A percentile compares a stretch with the other conserved stretches of the same genome.
Conservation (phyloP, 495 filamentous ascomycete species). For the Podospora sp. region DNA sequence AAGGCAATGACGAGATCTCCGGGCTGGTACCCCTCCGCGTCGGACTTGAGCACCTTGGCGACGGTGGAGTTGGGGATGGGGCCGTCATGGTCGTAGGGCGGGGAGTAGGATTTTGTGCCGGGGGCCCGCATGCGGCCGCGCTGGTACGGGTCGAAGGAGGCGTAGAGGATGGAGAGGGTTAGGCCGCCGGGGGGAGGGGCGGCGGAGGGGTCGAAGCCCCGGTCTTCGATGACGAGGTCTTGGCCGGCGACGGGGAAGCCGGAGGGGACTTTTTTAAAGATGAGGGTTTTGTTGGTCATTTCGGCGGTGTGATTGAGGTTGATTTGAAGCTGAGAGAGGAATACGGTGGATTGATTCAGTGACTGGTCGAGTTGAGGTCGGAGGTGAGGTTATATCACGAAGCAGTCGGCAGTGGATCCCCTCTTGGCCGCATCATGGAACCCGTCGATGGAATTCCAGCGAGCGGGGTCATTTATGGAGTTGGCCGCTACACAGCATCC, state of each 20-base stretch:
- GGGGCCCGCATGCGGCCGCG: conserved; percentile 65
- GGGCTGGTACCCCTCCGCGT: conserved; percentile 58
- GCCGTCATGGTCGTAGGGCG: conserved; percentile 57
- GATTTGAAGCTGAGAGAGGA: background rate
- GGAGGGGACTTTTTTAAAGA: conserved; percentile 73
- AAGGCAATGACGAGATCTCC: conserved; percentile 69
- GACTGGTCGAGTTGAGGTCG: background rate
- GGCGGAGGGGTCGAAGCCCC: conserved; percentile 65
- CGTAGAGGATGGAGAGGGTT: conserved; percentile 70
- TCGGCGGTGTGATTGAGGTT: conserved; percentile 9
- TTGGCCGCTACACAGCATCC: background rate
- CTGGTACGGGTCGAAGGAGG: conserved; percentile 89
- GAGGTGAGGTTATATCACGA: background rate
- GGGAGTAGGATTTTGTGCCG: conserved; percentile 61
- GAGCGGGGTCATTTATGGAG: background rate
- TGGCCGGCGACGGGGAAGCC: conserved; percentile 72
- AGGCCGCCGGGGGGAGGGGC: conserved; percentile 69
- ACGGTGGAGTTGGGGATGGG: conserved; percentile 62
- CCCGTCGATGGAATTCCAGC: background rate
- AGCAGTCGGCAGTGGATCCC: no score
- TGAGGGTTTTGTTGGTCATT: conserved; percentile 70
- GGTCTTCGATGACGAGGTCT: conserved; percentile 69
- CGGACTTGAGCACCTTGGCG: conserved; percentile 67
- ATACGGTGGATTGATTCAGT: no score
- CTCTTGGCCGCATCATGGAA: background rate